Conservation (phyloP, 345 rosid genomes). For the Moricandia arvensis region DNA sequence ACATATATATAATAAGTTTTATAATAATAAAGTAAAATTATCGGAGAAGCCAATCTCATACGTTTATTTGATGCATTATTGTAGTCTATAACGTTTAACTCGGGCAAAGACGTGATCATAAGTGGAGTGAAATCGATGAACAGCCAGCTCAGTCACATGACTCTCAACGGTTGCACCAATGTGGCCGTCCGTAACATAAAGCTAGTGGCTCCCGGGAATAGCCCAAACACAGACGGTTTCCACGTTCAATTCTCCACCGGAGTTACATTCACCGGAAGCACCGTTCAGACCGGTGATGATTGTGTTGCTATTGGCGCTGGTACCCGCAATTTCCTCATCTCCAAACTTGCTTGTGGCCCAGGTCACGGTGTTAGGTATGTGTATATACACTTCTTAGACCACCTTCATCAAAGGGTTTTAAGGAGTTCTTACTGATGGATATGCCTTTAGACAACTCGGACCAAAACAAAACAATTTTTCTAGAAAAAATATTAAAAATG, state of each 20-base stretch:
- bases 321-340: constrained; percentile 42
- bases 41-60: not conserved
- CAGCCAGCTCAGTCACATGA: constrained; percentile 49
- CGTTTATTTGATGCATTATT: constrained; percentile 5
- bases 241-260: constrained; percentile 42
- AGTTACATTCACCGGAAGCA: constrained; percentile 39
- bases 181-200: constrained; percentile 39
- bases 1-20: too few relatives aligned
- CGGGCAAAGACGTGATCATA: constrained; percentile 40
- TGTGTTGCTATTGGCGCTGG: constrained; percentile 62
- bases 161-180: constrained; percentile 41
- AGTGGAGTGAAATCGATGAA: constrained; percentile 51
- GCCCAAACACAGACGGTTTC: constrained; percentile 65
- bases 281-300: constrained; percentile 55
- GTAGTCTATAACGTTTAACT: constrained; percentile 42
- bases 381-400: not conserved
- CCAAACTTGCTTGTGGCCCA: constrained; percentile 55
- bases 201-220: constrained; percentile 40
- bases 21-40: not conserved
- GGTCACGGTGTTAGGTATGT: constrained; percentile 63
- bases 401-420: too few relatives aligned
- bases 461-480: too few relatives aligned
- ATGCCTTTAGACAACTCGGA: too few relatives aligned
- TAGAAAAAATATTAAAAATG: too few relatives aligned
- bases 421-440: too few relatives aligned